These are phyloP conservation scores for Puccinellia tenuiflora DNA, from an alignment of 176 grass and related monocot genomes.

Conservation along the genomic window DNA sequence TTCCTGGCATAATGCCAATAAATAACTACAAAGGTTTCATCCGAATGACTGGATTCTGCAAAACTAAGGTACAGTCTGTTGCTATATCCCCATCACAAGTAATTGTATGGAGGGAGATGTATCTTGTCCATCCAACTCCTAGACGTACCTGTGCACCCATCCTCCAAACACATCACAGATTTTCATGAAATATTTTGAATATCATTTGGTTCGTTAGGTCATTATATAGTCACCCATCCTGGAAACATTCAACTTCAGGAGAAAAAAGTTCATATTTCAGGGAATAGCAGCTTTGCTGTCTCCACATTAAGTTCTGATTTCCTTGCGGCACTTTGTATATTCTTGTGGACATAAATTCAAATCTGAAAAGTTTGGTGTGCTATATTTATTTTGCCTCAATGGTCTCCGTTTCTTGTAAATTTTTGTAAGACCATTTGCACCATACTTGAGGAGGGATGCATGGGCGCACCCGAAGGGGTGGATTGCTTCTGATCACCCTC, in stretches of 20 bases:
- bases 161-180: background rate
- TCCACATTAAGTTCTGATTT: background rate
- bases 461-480: background rate
- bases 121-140: background rate
- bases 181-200: background rate
- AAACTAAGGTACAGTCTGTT: slow-evolving; percentile 61
- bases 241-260: background rate
- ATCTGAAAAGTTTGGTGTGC: background rate
- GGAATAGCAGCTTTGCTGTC: background rate
- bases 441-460: background rate
- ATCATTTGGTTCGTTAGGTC: background rate
- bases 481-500: background rate
- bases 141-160: background rate
- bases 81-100: slow-evolving; percentile 1
- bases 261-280: background rate
- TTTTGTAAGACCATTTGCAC: background rate
- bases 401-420: background rate
- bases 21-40: slow-evolving; percentile 87
- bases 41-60: slow-evolving; percentile 83
- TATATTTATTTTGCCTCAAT: background rate
- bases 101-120: background rate
- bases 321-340: background rate
- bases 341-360: background rate
- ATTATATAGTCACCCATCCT: background rate
- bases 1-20: slow-evolving; percentile 96